Base-by-base conservation (phyloP, 2,329 filamentous ascomycete species). In the Rhynchosporium agropyri region DNA sequence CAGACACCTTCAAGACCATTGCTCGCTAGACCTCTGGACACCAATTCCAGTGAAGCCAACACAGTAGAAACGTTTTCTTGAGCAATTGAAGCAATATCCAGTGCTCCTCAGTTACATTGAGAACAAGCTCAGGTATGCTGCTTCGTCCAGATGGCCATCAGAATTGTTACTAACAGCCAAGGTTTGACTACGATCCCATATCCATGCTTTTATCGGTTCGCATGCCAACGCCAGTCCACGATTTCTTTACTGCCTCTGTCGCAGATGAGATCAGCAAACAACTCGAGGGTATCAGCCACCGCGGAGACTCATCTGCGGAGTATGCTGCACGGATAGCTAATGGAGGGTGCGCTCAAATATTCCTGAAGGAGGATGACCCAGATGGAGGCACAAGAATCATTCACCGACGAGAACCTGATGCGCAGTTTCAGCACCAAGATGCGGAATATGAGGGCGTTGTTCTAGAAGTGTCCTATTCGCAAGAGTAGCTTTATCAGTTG, bases 111-210 rank as follows among this genome's bases (percentile, higher is more conserved):
- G 33, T 43, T 33, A 63, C 49, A 56, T 54, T 60, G 43, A 60
- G 20, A 50, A 63, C 43, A 63, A 60, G 15, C 28, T 55, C 42
- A 55, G 57, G 61, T 63, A 60, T 42, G 42, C 54, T 62, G 26
- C 60, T 29, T 56, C 45, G 29, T 29, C 26, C 45, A 48, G 45
- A 48, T 20, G 42, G 48, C 49, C 31, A 60, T 55, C 36, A 49
- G 20, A 58, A 9, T 56, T 55, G 49, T 60, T 31, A 54, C 61
- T 63, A 42, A 60, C 40, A 60, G 48, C 60, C 49, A 59, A 63
- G 49, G 40, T 63, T 63, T 40, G 56, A 63, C 50, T 55, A 63
- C 57, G 61, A 60, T 60, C 57, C 61, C 49, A 56, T 33, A 28
- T 56, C 56, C 26, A 60, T 54, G 36, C 38, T 60, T 46, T 48